These are phyloP conservation scores for Irineochytrium annulatum DNA, from an alignment of 192 early-diverging fungal species.

Conservation along the genomic window DNA sequence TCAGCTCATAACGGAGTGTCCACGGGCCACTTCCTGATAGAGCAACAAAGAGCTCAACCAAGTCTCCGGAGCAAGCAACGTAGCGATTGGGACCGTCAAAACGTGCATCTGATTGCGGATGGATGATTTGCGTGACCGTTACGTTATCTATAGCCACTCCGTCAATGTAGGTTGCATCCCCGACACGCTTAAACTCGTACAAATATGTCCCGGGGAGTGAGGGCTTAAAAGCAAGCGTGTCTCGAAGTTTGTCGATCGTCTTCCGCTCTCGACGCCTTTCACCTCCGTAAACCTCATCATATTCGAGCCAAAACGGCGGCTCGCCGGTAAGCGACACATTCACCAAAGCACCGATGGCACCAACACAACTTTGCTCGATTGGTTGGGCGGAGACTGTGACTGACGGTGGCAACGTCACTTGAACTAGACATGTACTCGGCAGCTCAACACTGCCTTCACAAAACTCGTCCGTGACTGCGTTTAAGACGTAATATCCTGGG, in stretches of 20 bases:
- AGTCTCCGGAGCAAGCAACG: slow-evolving; percentile 39
- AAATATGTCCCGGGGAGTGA: slow-evolving; percentile 34
- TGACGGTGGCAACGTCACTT: slow-evolving; percentile 34
- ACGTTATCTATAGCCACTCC: slow-evolving; percentile 27
- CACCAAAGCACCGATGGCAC: slow-evolving; percentile 41
- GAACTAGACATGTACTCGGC: slow-evolving; percentile 24
- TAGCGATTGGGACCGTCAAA: slow-evolving; percentile 16
- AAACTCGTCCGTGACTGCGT: slow-evolving; percentile 35
- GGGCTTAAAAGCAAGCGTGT: slow-evolving; percentile 17
- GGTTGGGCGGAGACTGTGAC: slow-evolving; percentile 27
- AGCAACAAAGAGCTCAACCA: slow-evolving; percentile 20
- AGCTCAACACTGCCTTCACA: slow-evolving; percentile 31
- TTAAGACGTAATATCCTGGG: slow-evolving; percentile 36
- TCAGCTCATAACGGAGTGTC: slow-evolving; percentile 39
- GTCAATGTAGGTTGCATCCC: slow-evolving; percentile 39
- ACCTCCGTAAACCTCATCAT: slow-evolving; percentile 21
- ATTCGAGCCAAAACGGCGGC: slow-evolving; percentile 44
- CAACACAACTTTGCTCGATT: slow-evolving; percentile 46
- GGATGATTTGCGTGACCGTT: slow-evolving; percentile 43
- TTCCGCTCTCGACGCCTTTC: not conserved
- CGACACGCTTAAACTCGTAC: slow-evolving; percentile 41
- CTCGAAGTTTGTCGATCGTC: slow-evolving; percentile 10
- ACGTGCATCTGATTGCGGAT: slow-evolving; percentile 38
- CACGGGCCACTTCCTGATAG: slow-evolving; percentile 44
- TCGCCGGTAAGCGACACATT: slow-evolving; percentile 46